Evolutionary conservation across 2,329 filamentous ascomycete species (phyloP).

Genomic region (Metarhizium humberi): DNA sequence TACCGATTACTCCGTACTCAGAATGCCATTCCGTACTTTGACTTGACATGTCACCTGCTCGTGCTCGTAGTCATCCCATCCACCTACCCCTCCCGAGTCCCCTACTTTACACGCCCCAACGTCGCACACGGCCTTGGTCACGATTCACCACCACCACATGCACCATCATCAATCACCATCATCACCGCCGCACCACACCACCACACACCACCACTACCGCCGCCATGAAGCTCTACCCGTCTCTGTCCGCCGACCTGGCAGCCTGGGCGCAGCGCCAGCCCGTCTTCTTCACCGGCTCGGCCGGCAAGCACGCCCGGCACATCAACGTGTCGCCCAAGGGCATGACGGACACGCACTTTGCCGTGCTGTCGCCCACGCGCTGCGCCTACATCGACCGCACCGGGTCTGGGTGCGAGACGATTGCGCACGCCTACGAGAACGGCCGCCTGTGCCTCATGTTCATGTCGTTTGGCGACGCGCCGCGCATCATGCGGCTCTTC

Average conservation of each 20-base stretch:
- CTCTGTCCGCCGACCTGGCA: slow-evolving; percentile 44
- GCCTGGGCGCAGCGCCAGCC: slow-evolving; percentile 58
- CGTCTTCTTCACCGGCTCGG: slow-evolving; percentile 68
- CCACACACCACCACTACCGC: no score
- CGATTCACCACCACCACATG: no score
- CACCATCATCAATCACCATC: no score
- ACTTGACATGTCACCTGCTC: no score
- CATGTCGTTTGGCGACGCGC: slow-evolving; percentile 50
- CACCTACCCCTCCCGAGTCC: no score
- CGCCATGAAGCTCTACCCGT: slow-evolving; percentile 50
- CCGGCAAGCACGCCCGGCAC: slow-evolving; percentile 57
- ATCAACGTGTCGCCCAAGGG: slow-evolving; percentile 74
- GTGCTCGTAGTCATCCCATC: no score
- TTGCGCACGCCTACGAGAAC: slow-evolving; percentile 69
- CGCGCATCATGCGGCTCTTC: slow-evolving; percentile 56
- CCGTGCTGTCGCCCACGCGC: slow-evolving; percentile 47
- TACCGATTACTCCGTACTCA: no score
- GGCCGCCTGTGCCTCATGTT: slow-evolving; percentile 68
- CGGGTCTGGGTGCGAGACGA: slow-evolving; percentile 68
- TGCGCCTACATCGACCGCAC: slow-evolving; percentile 66
- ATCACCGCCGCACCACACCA: no score
- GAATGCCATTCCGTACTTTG: no score
- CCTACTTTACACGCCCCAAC: no score
- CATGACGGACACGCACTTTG: slow-evolving; percentile 51
- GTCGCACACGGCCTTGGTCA: no score